phyloP scores from a whole-genome alignment of 2,329 filamentous ascomycete genomes.

The Zasmidium angulare region DNA sequence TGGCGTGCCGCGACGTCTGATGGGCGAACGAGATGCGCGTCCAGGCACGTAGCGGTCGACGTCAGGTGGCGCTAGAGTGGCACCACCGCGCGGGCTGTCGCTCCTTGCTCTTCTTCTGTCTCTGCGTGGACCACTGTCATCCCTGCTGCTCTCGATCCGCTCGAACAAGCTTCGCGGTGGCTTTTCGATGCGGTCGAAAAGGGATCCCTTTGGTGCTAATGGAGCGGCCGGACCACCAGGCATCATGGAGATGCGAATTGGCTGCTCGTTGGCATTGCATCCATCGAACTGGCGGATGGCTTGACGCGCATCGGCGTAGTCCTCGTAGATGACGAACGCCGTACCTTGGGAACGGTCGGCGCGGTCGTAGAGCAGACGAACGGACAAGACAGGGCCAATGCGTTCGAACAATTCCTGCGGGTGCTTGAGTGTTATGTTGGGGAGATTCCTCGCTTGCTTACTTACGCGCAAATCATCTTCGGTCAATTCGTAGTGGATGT shows the following conservation, averaged over 20 bases:
- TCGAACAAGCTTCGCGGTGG: slow-evolving; percentile 65
- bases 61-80: slow-evolving; percentile 60
- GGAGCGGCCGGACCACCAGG: slow-evolving; percentile 48
- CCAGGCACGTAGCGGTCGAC: slow-evolving; percentile 81
- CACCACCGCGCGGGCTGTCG: slow-evolving; percentile 48
- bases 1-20: slow-evolving; percentile 49
- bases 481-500: slow-evolving; percentile 88
- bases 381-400: slow-evolving; percentile 69
- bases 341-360: slow-evolving; percentile 83
- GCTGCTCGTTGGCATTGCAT: slow-evolving; percentile 81
- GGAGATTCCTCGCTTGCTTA: not conserved
- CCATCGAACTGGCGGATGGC: slow-evolving; percentile 82
- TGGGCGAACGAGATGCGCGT: slow-evolving; percentile 54
- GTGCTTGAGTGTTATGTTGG: slow-evolving; percentile 6
- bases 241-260: slow-evolving; percentile 71
- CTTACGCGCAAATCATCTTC: slow-evolving; percentile 77
- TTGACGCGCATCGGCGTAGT: slow-evolving; percentile 66
- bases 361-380: slow-evolving; percentile 79
- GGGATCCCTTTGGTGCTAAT: slow-evolving; percentile 39
- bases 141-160: slow-evolving; percentile 51
- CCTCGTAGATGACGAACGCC: slow-evolving; percentile 79
- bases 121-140: slow-evolving; percentile 12
- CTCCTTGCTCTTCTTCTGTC: slow-evolving; percentile 35
- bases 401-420: slow-evolving; percentile 73
- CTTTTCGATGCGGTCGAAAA: slow-evolving; percentile 52